Conservation (phyloP, 2,329 filamentous ascomycete species). For the Calonectria henricotiae region DNA sequence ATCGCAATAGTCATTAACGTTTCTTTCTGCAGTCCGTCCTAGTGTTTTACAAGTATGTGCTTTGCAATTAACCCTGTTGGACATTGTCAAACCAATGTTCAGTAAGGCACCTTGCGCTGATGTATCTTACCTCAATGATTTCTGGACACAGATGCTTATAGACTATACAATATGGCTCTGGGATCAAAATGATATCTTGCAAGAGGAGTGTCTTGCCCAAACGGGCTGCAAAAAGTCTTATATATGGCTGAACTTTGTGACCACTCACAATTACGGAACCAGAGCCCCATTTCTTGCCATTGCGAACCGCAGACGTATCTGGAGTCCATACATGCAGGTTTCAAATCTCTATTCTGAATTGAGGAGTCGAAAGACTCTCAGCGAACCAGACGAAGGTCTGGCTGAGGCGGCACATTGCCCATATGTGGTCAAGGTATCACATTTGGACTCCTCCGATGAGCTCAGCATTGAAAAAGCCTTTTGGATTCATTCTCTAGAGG, state of each 20-base stretch:
- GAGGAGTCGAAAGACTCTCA: too few species aligned
- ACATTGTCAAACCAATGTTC: too few species aligned
- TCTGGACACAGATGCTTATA: slow-evolving; percentile 24
- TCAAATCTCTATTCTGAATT: not conserved
- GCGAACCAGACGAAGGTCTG: not conserved
- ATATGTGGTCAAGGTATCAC: slow-evolving; percentile 13
- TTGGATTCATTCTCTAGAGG: slow-evolving; percentile 23
- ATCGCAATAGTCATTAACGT: too few species aligned
- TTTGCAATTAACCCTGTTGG: too few species aligned
- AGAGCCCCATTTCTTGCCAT: slow-evolving; percentile 25
- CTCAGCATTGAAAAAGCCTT: not conserved
- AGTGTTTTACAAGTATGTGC: too few species aligned
- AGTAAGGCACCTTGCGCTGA: too few species aligned
- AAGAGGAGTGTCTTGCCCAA: not conserved
- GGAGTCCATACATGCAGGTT: slow-evolving; percentile 14
- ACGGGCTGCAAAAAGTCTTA: slow-evolving; percentile 22
- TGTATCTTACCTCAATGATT: not conserved
- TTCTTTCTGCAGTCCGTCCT: too few species aligned
- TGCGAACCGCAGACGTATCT: slow-evolving; percentile 34
- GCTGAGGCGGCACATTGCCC: not conserved
- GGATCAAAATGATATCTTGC: not conserved
- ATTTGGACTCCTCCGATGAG: not conserved
- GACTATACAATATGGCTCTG: slow-evolving; percentile 31
- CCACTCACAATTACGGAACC: slow-evolving; percentile 7
- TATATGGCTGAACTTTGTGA: slow-evolving; percentile 20